Base-by-base conservation (phyloP, 2,329 filamentous ascomycete species). In the Ceratocystis alfenasii region DNA sequence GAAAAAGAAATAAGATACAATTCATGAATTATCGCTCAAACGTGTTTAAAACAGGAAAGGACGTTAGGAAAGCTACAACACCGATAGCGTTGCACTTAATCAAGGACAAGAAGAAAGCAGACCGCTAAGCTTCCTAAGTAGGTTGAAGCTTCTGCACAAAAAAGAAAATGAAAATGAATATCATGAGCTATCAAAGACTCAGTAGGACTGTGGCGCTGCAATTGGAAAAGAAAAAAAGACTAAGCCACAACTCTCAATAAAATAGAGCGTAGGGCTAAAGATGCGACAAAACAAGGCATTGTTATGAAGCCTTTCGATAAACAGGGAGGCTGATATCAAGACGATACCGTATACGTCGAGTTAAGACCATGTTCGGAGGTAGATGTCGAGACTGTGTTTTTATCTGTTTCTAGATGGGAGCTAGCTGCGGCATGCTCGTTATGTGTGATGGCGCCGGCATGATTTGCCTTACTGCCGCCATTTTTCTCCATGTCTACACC, bases 401-500 rank as follows among this genome's bases (percentile, higher is more conserved):
- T 63, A 10, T 10, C 46, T 30, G n/a, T 22, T 48, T 61, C 55
- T 45, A 50, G 62, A 22, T 46, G 36, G 15, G 46, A 63, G 30
- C 53, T 59, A n/a, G 53, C 53, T 20, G 28, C 62, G 20, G 57
- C 41, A 59, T 67, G 63, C 33, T 65, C 63, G n/a, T 50, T 50
- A 46, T 67, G 63, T 12, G 65, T 63, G 46, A 64, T 46, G 22
- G 50, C 41, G 10, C 63, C 63, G 8, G 41, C 44, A 22, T 67
- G 63, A 4, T 60, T 63, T 28, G 45, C 30, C 63, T 67, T 65
- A 20, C 66, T 45, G 10, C 22, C 46, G 15, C 22, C 41, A 2
- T 60, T 60, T 7, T 60, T 67, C 22, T 65, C 66, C 44, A 84
- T 76, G 60, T 82, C 79, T 6, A 84, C 84, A 0, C 87, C 89